phyloP scores from a whole-genome alignment of 2,329 filamentous ascomycete genomes.

The Apiospora aurea region DNA sequence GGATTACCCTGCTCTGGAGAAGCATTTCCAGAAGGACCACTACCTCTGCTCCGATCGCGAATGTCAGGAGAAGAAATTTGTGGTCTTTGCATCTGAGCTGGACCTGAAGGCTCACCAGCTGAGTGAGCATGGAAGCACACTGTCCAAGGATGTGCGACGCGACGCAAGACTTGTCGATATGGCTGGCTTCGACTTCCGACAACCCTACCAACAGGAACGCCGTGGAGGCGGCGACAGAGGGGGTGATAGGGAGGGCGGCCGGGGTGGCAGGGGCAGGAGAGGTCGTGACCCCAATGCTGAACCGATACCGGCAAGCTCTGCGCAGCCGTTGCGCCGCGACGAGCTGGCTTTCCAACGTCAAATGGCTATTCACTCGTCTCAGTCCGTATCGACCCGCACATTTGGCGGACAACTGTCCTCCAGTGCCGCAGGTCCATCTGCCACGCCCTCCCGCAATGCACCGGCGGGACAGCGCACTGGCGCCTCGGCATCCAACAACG shows the following conservation, averaged over 20 bases:
- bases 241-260: slow-evolving; percentile 36
- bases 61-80: slow-evolving; percentile 96
- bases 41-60: slow-evolving; percentile 84
- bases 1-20: slow-evolving; percentile 85
- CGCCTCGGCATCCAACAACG: slow-evolving; percentile 41
- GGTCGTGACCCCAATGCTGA: slow-evolving; percentile 90
- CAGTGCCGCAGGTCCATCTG: slow-evolving; percentile 43
- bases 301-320: slow-evolving; percentile 75
- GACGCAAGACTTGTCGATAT: slow-evolving; percentile 89
- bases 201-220: slow-evolving; percentile 71
- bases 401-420: slow-evolving; percentile 86
- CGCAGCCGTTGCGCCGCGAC: slow-evolving; percentile 82
- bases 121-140: slow-evolving; percentile 77
- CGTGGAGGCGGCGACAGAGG: slow-evolving; percentile 57
- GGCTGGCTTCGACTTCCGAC: slow-evolving; percentile 81
- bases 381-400: slow-evolving; percentile 78
- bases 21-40: slow-evolving; percentile 88
- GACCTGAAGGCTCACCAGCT: slow-evolving; percentile 94
- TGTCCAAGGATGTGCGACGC: slow-evolving; percentile 83
- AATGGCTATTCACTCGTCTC: slow-evolving; percentile 87
- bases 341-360: slow-evolving; percentile 92
- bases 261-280: slow-evolving; percentile 33
- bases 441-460: slow-evolving; percentile 52
- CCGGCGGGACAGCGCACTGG: slow-evolving; percentile 28
- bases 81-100: slow-evolving; percentile 94